These are phyloP conservation scores for Pichia sp. DNA, from an alignment of 1,139 yeast genomes.

Conservation along the genomic window DNA sequence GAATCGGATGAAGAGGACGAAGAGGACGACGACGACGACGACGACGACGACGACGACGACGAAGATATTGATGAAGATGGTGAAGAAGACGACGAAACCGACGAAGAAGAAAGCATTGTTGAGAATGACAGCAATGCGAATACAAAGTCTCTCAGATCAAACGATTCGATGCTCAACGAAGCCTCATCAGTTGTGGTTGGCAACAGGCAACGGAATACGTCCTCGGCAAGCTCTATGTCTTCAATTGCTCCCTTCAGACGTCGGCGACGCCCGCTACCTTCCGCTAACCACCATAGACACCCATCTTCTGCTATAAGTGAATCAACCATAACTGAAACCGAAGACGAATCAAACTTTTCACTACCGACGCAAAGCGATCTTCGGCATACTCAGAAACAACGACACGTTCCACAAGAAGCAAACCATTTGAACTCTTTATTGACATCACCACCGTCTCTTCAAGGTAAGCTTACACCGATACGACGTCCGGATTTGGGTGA, in stretches of 20 bases:
- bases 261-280: not conserved
- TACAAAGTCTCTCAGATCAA: not conserved
- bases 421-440: not conserved
- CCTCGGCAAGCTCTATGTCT: not conserved
- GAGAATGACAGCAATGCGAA: not conserved
- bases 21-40: no score
- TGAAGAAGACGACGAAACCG: no score
- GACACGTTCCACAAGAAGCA: no score
- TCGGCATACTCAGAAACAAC: no score
- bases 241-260: not conserved
- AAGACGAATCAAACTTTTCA: not conserved
- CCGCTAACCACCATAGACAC: not conserved
- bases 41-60: not conserved
- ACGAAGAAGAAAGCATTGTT: no score
- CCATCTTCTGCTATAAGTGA: not conserved
- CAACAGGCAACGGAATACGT: not conserved
- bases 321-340: not conserved
- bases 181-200: not conserved
- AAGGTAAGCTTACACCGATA: not conserved
- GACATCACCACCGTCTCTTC: not conserved
- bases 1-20: not conserved
- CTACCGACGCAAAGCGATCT: not conserved
- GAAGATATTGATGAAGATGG: not conserved
- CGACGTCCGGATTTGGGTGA: slow-evolving; percentile 4
- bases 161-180: not conserved